Conservation (phyloP, 495 filamentous ascomycete genomes). For the Endocarpon pusillum region DNA sequence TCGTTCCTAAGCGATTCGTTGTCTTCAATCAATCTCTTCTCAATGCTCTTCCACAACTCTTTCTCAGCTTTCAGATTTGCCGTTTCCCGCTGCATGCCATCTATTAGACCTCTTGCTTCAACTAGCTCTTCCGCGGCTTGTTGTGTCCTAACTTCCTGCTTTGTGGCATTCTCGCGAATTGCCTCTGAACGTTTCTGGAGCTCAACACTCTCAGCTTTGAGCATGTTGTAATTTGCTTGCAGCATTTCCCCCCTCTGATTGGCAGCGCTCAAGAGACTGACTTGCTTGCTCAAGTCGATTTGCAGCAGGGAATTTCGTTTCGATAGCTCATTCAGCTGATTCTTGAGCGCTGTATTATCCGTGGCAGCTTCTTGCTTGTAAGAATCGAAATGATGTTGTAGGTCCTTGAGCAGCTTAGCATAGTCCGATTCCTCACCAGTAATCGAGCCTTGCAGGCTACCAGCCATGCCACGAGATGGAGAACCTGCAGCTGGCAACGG, state of each 20-base stretch:
- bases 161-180: constrained; percentile 64
- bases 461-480: constrained; percentile 6
- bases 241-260: constrained; percentile 76
- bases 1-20: constrained; percentile 74
- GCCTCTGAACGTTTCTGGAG: constrained; percentile 61
- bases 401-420: constrained; percentile 55
- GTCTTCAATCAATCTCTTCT: constrained; percentile 70
- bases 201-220: constrained; percentile 69
- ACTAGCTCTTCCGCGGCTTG: constrained; percentile 87
- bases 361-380: constrained; percentile 71
- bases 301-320: constrained; percentile 67
- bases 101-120: constrained; percentile 60
- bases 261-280: constrained; percentile 63
- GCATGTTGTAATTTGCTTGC: constrained; percentile 67
- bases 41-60: constrained; percentile 76
- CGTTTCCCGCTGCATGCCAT: constrained; percentile 78
- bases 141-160: constrained; percentile 76
- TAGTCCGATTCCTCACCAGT: constrained; percentile 38
- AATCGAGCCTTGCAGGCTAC: constrained; percentile 17
- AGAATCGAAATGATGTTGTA: constrained; percentile 78
- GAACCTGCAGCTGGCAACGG: constrained; percentile 23
- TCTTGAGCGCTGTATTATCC: constrained; percentile 62
- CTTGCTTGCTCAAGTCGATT: constrained; percentile 57
- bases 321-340: constrained; percentile 70
- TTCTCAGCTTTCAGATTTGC: constrained; percentile 90